Evolutionary conservation across 2,329 filamentous ascomycete species (phyloP).

Genomic region (Parascedosporium putredinis): DNA sequence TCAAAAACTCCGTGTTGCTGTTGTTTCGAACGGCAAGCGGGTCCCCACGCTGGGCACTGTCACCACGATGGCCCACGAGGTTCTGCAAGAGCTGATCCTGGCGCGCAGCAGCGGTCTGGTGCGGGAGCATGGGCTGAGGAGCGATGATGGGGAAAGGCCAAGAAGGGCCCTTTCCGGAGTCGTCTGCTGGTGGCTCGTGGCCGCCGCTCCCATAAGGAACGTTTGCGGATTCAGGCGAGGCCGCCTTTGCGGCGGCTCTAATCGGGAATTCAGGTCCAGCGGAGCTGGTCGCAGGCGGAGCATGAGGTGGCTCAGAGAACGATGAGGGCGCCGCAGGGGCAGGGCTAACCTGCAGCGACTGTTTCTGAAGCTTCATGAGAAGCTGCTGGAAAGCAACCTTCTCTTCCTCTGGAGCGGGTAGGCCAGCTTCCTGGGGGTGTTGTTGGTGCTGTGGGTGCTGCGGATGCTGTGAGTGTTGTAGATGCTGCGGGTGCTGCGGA

Average conservation of each 20-base stretch:
- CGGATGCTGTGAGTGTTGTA: too few relatives aligned
- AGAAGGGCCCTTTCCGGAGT: constrained; percentile 3
- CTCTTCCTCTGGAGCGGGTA: constrained; percentile 48
- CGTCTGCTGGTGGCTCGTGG: constrained; percentile 13
- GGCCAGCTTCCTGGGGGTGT: constrained; percentile 16
- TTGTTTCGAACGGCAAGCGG: constrained; percentile 35
- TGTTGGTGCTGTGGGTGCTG: too few relatives aligned
- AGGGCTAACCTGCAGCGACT: constrained; percentile 30
- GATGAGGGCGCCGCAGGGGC: constrained; percentile 24
- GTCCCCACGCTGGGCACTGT: constrained; percentile 37
- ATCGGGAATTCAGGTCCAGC: constrained; percentile 9
- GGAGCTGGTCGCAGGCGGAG: constrained; percentile 12
- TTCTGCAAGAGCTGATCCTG: constrained; percentile 53
- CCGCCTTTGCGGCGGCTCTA: constrained; percentile 14
- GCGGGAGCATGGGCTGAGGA: constrained; percentile 34
- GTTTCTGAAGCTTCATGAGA: constrained; percentile 66
- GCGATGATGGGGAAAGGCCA: constrained; percentile 34
- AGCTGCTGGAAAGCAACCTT: constrained; percentile 79
- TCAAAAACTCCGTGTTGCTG: constrained; percentile 72
- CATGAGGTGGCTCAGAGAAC: constrained; percentile 18
- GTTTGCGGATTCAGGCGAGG: background rate
- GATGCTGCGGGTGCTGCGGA: too few relatives aligned
- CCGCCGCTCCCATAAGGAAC: background rate
- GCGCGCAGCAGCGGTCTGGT: constrained; percentile 35
- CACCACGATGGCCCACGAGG: constrained; percentile 43